phyloP scores from a whole-genome alignment of 164 flowering plant genomes.

The Umbilicus rupestris region DNA sequence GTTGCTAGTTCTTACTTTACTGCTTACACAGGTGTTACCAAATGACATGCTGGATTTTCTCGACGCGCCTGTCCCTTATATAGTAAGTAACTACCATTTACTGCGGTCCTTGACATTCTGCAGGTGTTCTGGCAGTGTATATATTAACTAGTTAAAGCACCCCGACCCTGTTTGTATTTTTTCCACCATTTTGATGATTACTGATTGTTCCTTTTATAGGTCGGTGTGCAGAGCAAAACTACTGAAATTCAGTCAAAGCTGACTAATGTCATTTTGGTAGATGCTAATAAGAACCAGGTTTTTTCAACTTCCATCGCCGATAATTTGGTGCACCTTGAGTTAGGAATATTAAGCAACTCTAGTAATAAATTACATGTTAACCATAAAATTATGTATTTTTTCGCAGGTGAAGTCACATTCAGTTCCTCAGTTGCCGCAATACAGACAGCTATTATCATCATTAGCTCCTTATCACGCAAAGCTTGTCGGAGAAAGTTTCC shows the following conservation, averaged over 20 bases:
- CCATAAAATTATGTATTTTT: constrained; percentile 11
- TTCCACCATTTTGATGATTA: constrained; percentile 6
- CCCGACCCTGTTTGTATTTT: neutral
- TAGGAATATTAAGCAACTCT: neutral
- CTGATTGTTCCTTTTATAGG: constrained; percentile 32
- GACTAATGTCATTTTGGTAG: constrained; percentile 65
- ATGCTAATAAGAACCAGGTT: constrained; percentile 91
- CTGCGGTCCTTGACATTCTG: neutral
- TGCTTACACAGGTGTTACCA: constrained; percentile 68
- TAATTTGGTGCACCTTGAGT: neutral
- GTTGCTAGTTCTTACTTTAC: neutral
- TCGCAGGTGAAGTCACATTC: constrained; percentile 61
- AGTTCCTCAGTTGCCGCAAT: constrained; percentile 76
- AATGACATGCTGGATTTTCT: constrained; percentile 97
- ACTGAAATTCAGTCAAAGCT: constrained; percentile 78
- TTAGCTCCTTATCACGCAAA: constrained; percentile 74
- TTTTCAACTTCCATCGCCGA: neutral
- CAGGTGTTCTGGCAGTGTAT: neutral
- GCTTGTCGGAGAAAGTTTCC: constrained; percentile 88
- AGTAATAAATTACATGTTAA: neutral
- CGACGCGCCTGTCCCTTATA: constrained; percentile 98
- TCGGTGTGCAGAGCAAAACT: constrained; percentile 84
- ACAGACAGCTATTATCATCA: constrained; percentile 53
- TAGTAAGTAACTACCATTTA: constrained; percentile 45
- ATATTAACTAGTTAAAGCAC: too few relatives aligned